These are phyloP conservation scores for Crucibulum parvulum DNA, from an alignment of 1,284 basidiomycete species.

Conservation along the genomic window DNA sequence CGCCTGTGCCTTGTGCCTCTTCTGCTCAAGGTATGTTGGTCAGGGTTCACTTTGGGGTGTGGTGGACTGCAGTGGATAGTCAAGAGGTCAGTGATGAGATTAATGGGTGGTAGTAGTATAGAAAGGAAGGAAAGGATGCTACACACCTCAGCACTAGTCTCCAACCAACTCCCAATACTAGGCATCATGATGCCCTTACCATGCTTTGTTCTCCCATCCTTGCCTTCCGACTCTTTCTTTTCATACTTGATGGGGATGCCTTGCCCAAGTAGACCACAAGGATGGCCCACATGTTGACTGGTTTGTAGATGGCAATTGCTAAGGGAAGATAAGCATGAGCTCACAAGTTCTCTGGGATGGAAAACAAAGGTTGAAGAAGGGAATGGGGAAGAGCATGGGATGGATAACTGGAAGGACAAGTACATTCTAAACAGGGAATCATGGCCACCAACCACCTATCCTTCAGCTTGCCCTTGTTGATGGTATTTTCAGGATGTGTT, in stretches of 20 bases:
- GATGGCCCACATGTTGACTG: constrained; percentile 87
- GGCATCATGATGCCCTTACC: constrained; percentile 49
- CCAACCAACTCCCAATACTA: constrained; percentile 71
- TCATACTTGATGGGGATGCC: constrained; percentile 89
- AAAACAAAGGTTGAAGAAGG: neutral
- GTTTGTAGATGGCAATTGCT: constrained; percentile 91
- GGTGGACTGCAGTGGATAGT: constrained; percentile 11
- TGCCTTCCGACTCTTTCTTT: constrained; percentile 84
- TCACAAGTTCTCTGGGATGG: neutral
- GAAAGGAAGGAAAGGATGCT: too few species aligned
- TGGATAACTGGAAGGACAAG: neutral
- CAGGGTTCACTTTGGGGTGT: constrained; percentile 51
- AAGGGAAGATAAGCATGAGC: neutral
- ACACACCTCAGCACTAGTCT: constrained; percentile 43
- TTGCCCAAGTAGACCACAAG: constrained; percentile 87
- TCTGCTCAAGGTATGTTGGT: constrained; percentile 89
- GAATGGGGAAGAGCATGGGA: neutral
- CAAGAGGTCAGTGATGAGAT: neutral
- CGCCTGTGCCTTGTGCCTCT: constrained; percentile 86
- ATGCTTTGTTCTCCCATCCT: constrained; percentile 78
- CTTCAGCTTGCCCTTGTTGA: constrained; percentile 79
- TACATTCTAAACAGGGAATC: constrained; percentile 98
- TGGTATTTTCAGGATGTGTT: constrained; percentile 90
- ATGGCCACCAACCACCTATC: constrained; percentile 88
- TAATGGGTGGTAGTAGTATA: too few species aligned